These are phyloP conservation scores for Ceratocystis alfenasii DNA, from an alignment of 2,329 filamentous ascomycete genomes.

Conservation along the genomic window DNA sequence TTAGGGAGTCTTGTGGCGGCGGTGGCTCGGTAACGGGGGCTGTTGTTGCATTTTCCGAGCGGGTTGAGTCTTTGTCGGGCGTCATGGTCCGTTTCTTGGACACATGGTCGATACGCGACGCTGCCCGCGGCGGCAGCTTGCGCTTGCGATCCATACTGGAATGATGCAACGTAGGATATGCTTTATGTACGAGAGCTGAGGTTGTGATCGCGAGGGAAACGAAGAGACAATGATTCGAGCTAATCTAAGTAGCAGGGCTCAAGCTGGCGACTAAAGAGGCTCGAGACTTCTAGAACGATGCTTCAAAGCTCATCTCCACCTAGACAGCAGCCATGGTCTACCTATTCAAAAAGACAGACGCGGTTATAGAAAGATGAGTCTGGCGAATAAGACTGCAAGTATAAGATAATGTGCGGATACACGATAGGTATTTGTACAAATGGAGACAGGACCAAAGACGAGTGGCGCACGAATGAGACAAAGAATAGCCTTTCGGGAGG, in stretches of 20 bases:
- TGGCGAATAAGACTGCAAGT: not conserved
- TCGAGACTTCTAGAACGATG: conserved; percentile 3
- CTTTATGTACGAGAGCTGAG: not conserved
- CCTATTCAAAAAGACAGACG: not conserved
- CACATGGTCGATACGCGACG: conserved; percentile 47
- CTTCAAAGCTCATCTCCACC: conserved; percentile 10
- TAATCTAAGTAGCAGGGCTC: not conserved
- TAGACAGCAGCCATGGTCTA: conserved; percentile 9
- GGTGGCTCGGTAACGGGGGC: conserved; percentile 35
- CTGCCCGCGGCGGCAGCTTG: conserved; percentile 51
- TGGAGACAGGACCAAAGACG: not conserved
- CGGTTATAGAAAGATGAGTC: not conserved
- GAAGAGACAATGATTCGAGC: not conserved
- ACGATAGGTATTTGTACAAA: not conserved
- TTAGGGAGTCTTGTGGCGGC: conserved; percentile 31
- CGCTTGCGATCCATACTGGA: conserved; percentile 50
- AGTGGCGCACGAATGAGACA: not conserved
- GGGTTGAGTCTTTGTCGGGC: conserved; percentile 35
- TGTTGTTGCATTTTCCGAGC: conserved; percentile 31
- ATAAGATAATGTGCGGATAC: no score
- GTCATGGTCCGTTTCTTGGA: conserved; percentile 49
- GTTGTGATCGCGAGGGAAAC: not conserved
- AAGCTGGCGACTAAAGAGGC: not conserved
- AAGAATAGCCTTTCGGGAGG: not conserved
- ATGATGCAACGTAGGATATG: not conserved